Percentiles rank a stretch among this genome's conserved stretches.
phyloP scores from a whole-genome alignment of 306 rosid genomes.

The Cyclanthera cordifolia region DNA sequence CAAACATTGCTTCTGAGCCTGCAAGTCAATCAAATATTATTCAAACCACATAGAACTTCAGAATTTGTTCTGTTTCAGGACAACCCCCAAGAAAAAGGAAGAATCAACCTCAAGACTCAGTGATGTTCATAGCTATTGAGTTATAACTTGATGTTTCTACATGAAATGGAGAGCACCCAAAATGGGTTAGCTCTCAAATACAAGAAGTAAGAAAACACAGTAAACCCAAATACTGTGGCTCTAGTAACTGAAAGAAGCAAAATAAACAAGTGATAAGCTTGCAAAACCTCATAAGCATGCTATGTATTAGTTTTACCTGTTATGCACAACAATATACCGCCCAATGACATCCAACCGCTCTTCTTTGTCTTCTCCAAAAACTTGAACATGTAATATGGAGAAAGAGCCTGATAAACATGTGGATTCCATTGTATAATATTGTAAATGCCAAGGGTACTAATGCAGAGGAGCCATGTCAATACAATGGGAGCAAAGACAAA shows the following conservation, averaged over 20 bases:
- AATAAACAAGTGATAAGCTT: neutral
- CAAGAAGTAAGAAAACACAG: too few relatives aligned
- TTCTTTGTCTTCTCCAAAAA: constrained; percentile 13
- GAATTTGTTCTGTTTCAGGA: too few relatives aligned
- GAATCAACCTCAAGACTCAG: neutral
- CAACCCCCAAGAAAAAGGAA: neutral
- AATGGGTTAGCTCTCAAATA: too few relatives aligned
- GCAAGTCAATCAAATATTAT: constrained; percentile 18
- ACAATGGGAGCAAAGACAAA: constrained; percentile 87
- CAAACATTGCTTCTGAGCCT: constrained; percentile 99
- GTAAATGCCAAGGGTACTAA: constrained; percentile 85
- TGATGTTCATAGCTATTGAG: neutral
- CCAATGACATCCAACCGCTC: constrained; percentile 87
- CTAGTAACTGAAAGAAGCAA: neutral
- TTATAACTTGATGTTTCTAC: too few relatives aligned
- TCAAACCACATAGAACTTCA: too few relatives aligned
- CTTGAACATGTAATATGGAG: constrained; percentile 94
- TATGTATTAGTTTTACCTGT: constrained; percentile 42
- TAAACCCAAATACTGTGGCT: too few relatives aligned
- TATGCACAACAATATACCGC: constrained; percentile 74
- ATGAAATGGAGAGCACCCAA: too few relatives aligned
- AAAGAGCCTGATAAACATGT: constrained; percentile 67
- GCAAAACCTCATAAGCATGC: neutral
- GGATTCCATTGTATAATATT: constrained; percentile 72
- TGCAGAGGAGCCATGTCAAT: constrained; percentile 83